Evolutionary conservation across 768 basidiomycete species (phyloP).

Genomic region (Agrocybe praecox): DNA sequence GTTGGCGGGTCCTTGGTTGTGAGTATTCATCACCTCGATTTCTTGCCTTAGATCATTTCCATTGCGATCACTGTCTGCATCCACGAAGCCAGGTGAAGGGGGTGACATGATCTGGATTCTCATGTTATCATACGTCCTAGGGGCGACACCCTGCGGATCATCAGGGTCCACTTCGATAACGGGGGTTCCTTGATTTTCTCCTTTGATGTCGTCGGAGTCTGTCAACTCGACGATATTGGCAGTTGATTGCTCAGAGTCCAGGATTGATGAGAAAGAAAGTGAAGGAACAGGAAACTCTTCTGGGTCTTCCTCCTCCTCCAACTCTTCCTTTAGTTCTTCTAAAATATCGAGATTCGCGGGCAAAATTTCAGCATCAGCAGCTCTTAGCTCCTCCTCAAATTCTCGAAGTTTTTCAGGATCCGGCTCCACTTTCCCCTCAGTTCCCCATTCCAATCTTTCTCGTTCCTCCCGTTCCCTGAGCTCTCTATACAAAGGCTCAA

Average conservation of each 20-base stretch:
- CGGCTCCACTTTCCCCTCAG: not conserved
- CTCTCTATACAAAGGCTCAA: not conserved
- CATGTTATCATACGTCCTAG: not conserved
- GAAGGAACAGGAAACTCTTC: not conserved
- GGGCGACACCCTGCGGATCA: constrained; percentile 28
- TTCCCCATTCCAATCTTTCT: not conserved
- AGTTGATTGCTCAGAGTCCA: constrained; percentile 1
- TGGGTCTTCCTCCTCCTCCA: not conserved
- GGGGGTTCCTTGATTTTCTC: constrained; percentile 29
- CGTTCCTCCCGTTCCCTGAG: not conserved
- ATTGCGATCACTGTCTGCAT: constrained; percentile 31
- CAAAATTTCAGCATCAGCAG: not conserved
- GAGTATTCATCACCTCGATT: constrained; percentile 7
- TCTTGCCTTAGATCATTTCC: not conserved
- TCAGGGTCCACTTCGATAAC: constrained; percentile 15
- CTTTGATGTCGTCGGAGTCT: constrained; percentile 35
- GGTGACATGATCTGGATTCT: not conserved
- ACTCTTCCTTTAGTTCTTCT: not conserved
- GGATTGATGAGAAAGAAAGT: not conserved
- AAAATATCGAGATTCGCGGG: not conserved
- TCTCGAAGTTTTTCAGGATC: not conserved
- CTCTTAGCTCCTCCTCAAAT: constrained; percentile 2
- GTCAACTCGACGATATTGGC: constrained; percentile 2
- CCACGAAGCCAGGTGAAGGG: not conserved
- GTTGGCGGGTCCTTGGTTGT: not conserved